A percentile compares a stretch with the other conserved stretches of the same genome.
phyloP scores from a whole-genome alignment of 164 flowering plant species.

The Cinnamomum micranthum region DNA sequence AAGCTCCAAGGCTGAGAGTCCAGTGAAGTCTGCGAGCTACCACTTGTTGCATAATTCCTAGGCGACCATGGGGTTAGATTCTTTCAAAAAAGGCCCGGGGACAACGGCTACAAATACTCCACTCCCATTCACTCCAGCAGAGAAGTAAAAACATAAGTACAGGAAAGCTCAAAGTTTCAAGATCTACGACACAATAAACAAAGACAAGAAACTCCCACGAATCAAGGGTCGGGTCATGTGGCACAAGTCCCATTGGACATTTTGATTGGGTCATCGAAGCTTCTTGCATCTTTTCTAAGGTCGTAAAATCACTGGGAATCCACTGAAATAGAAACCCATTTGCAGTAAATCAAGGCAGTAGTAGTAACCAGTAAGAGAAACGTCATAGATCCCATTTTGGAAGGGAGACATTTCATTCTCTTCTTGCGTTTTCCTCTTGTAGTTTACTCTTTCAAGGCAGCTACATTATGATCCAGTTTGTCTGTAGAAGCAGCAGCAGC shows the following conservation, averaged over 20 bases:
- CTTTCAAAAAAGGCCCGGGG: neutral
- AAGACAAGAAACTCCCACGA: neutral
- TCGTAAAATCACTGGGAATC: too few relatives aligned
- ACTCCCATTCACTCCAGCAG: neutral
- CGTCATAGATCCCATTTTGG: neutral
- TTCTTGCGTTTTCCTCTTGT: too few relatives aligned
- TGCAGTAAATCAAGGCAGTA: neutral
- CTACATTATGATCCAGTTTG: neutral
- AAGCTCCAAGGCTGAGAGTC: too few relatives aligned
- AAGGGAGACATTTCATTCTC: neutral
- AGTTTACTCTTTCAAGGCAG: neutral
- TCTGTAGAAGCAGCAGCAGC: neutral
- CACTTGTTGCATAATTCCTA: too few relatives aligned
- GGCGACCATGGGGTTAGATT: too few relatives aligned
- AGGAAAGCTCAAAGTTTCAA: neutral
- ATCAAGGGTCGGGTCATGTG: constrained; percentile 1
- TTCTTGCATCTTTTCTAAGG: neutral
- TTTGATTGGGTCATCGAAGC: neutral
- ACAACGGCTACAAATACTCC: neutral
- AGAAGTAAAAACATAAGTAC: neutral
- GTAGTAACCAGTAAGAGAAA: neutral
- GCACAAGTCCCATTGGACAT: neutral
- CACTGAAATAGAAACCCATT: neutral
- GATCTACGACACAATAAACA: neutral
- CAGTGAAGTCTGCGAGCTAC: too few relatives aligned